Evolutionary conservation across 225 moss, liverwort and hornwort species (phyloP).

Genomic region (Thuidium tamariscinum): DNA sequence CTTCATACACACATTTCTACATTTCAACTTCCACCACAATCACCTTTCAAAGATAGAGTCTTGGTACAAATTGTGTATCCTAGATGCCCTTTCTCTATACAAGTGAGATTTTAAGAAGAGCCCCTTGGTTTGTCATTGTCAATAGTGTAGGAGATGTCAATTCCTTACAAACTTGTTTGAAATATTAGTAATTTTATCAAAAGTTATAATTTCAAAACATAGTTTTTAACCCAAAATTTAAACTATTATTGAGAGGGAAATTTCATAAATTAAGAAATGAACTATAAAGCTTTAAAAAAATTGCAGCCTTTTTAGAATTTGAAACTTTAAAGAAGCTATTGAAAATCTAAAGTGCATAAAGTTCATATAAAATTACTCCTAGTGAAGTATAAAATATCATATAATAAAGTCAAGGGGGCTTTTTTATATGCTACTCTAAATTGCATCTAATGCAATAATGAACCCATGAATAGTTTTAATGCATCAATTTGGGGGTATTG

Average conservation of each 20-base stretch:
- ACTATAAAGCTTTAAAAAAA: neutral
- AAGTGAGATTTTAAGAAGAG: neutral
- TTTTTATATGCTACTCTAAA: fast-evolving
- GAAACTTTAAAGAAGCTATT: fast-evolving
- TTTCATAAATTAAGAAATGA: neutral
- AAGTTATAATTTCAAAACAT: neutral
- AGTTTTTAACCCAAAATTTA: neutral
- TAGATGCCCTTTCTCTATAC: neutral
- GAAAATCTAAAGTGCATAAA: fast-evolving
- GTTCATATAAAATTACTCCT: no score
- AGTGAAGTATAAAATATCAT: neutral
- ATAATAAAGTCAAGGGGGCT: fast-evolving
- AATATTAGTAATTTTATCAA: neutral
- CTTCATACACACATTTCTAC: fast-evolving
- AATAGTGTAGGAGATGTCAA: neutral
- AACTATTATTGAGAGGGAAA: neutral
- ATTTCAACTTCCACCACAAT: neutral
- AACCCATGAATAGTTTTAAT: neutral
- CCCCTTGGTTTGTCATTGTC: neutral
- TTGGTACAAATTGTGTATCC: neutral
- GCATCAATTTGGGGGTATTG: fast-evolving
- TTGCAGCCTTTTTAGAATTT: neutral
- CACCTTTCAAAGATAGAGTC: neutral
- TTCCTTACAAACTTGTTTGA: neutral
- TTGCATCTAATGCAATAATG: neutral